Evolutionary conservation across 768 basidiomycete genomes (phyloP), one percentile per base, ranked within the genome.

Genomic region (Amanita molliuscula): DNA sequence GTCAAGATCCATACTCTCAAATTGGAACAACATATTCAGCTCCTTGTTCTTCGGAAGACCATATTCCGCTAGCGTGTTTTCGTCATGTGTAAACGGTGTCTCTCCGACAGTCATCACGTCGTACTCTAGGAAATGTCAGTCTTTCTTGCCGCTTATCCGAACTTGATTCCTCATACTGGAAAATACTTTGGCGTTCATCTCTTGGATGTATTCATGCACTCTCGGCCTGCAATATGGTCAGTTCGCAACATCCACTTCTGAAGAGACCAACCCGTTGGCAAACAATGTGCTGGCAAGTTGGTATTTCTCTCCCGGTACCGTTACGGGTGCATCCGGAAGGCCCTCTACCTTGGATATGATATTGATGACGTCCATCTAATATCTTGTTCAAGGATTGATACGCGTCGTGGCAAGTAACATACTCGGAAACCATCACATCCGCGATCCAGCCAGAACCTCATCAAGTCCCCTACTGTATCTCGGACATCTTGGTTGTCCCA

Each of bases 341-440:
- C 79, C 80, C 2, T 72, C 65, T 1, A 68, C 70, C 56, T 88
- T 85, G 15, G 79, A 82, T 23, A 83, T 76, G 45, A 79, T 59
- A 60, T 85, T 82, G 63, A 85, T 85, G 43, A 81, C 78, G 48
- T 84, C 82, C 79, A 81, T 81, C 81, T 80, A 52, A 3, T 26
- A 37, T 18, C 8, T 7, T 36, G 34, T 38, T 5, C 11, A 46
- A 18, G 10, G 5, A 8, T 11, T 16, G 28, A 9, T 9, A 40
- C 40, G 20, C 15, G 11, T 11, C 23, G 34, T 44, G 35, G 37
- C 1, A 34, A 29, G 6, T 43, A 54, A 65, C 78, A 49, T 56
- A 87, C 80, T 18, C 84, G 68, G 62, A 88, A 89, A 1, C 85
- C 87, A 53, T 87, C 84, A 53, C 81, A 80, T 1, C 87, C 85